A percentile compares a stretch with the other conserved stretches of the same genome.
Conservation (phyloP, 306 rosid species). For the Vigna angularis region DNA sequence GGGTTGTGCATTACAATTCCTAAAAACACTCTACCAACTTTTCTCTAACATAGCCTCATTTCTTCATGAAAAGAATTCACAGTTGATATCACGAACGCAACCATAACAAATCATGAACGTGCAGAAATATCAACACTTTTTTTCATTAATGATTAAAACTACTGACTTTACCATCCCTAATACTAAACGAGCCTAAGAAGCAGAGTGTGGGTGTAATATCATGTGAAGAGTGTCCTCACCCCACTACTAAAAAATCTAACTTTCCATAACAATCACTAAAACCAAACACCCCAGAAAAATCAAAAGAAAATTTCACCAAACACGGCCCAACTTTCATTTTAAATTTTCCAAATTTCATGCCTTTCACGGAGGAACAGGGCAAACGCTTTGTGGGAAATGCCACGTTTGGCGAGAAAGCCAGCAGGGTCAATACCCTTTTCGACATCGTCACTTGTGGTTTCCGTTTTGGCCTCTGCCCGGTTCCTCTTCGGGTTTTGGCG, state of each 20-base stretch:
- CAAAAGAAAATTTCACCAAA: conserved; percentile 20
- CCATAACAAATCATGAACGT: neutral
- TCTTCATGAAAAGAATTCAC: neutral
- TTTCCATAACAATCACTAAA: conserved; percentile 8
- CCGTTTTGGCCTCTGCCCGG: conserved; percentile 43
- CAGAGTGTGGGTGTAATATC: neutral
- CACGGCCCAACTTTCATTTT: neutral
- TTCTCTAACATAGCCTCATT: neutral
- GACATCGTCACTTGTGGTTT: conserved; percentile 46
- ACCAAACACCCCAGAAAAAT: conserved; percentile 32
- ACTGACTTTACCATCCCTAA: neutral
- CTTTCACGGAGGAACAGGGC: conserved; percentile 94
- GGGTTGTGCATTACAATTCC: neutral
- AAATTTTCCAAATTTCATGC: conserved; percentile 43
- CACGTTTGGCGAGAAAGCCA: conserved; percentile 81
- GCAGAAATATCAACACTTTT: neutral
- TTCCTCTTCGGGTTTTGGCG: conserved; percentile 43
- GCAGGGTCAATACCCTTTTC: conserved; percentile 82
- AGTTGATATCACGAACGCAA: neutral
- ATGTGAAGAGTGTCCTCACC: neutral
- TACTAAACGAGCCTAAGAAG: neutral
- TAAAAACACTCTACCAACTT: neutral
- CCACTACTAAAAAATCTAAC: conserved; percentile 6
- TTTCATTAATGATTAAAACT: neutral
- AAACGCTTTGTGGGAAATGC: conserved; percentile 80